These are phyloP conservation scores for Colletotrichum kahawae DNA, from an alignment of 2,329 filamentous ascomycete species.

Conservation along the genomic window DNA sequence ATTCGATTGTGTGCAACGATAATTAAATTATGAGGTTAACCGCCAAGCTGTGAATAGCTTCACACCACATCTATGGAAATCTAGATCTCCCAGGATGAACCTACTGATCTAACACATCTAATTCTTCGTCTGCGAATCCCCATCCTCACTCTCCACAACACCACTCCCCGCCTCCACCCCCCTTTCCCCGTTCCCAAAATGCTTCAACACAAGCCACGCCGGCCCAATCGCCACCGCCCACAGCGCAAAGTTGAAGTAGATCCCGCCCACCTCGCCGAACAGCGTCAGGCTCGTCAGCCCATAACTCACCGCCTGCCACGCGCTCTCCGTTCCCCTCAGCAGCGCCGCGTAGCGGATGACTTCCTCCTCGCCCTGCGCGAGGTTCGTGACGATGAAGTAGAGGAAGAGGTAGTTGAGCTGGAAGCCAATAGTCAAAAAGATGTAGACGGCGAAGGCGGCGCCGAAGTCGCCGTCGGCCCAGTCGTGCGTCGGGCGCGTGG, in stretches of 20 bases:
- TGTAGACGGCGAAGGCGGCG: constrained; percentile 67
- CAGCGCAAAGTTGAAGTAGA: constrained; percentile 74
- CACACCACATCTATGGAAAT: too few relatives aligned
- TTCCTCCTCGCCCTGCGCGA: constrained; percentile 66
- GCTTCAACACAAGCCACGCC: constrained; percentile 68
- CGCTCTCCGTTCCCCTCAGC: constrained; percentile 73
- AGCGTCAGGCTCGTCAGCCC: constrained; percentile 66
- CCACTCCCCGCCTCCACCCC: neutral
- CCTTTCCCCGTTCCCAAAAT: constrained; percentile 47
- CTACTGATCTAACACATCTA: neutral
- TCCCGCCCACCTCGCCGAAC: constrained; percentile 68
- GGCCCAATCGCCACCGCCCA: constrained; percentile 70
- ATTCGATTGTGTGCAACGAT: neutral
- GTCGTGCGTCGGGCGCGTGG: constrained; percentile 65
- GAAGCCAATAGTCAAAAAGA: constrained; percentile 71
- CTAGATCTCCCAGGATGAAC: neutral
- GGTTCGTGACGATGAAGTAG: constrained; percentile 73
- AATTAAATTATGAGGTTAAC: neutral
- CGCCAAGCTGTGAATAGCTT: neutral
- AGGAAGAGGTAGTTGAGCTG: constrained; percentile 78
- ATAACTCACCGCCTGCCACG: constrained; percentile 76
- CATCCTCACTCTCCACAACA: constrained; percentile 21
- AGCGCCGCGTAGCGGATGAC: constrained; percentile 72
- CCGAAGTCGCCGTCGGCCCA: constrained; percentile 71
- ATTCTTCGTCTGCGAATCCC: constrained; percentile 14